Evolutionary conservation across 768 basidiomycete species (phyloP), one percentile per base, ranked within the genome.

Genomic region (Symmetrospora coprosmae): DNA sequence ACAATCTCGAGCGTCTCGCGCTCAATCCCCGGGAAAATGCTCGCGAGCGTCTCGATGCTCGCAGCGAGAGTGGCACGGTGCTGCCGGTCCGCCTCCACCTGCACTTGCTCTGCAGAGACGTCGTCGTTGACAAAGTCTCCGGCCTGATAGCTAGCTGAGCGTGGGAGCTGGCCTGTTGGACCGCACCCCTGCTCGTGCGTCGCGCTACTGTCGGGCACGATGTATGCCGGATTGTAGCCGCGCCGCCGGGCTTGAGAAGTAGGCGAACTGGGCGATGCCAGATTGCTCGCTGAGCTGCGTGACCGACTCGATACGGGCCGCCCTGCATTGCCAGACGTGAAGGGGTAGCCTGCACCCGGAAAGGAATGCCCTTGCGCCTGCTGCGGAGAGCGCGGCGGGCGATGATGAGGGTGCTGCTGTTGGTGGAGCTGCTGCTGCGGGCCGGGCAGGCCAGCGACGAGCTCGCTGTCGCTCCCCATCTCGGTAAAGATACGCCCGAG

Each of bases 401-500:
- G 49, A 31, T 23, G 49, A 35, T 9, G 48, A 49, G 14, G 49
- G 4, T 30, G 19, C 47, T 30, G 47, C 27, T 8, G 28, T 19
- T 50, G 49, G 4, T 21, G n/a, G n/a, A n/a, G n/a, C n/a, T 46
- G 38, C 38, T 33, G 55, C 3, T 19, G 30, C n/a, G 31, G 25
- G 28, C 40, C 40, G n/a, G 41, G 43, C 14, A 8, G 27, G 38
- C 55, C 55, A 30, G 31, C 55, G 4, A 58, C 25, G 39, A 58
- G 28, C 43, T 58, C 55, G 25, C 31, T 34, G 21, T 58, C 55
- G 21, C 55, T 58, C 21, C 62, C 62, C 40, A 63, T 59, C 38
- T 61, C 60, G 16, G 60, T 50, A 27, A 71, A 69, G 27, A 71
- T 66, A 37, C 62, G 59, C 4, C 70, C 70, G 49, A 72, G 62